Conservation (phyloP, 2,329 filamentous ascomycete species). For the Exophiala sideris region DNA sequence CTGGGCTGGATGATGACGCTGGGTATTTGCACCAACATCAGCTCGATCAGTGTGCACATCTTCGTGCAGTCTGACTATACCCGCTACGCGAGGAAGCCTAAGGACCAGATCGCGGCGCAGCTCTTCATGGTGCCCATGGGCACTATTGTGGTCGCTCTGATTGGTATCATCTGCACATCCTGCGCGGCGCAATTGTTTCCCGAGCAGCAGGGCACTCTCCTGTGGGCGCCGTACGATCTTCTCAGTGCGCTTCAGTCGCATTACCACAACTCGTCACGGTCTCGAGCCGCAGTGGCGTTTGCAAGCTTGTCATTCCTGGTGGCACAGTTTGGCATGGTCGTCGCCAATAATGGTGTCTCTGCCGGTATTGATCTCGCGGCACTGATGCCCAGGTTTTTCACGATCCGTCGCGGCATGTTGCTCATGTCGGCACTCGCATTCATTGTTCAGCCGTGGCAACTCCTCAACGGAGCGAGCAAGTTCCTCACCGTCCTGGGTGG, state of each 20-base stretch:
- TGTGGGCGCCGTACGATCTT: slow-evolving; percentile 10
- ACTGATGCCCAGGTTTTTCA: slow-evolving; percentile 53
- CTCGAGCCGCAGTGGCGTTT: slow-evolving; percentile 45
- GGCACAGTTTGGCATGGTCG: slow-evolving; percentile 48
- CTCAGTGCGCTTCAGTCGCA: slow-evolving; percentile 12
- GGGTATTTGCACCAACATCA: slow-evolving; percentile 18
- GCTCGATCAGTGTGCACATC: slow-evolving; percentile 11
- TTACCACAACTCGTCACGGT: slow-evolving; percentile 11
- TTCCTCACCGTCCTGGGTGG: slow-evolving; percentile 65
- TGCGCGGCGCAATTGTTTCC: slow-evolving; percentile 31
- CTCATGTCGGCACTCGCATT: slow-evolving; percentile 53
- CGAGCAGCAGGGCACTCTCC: slow-evolving; percentile 44
- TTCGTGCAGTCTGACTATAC: slow-evolving; percentile 23
- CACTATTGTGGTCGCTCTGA: slow-evolving; percentile 35
- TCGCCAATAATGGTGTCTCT: slow-evolving; percentile 51
- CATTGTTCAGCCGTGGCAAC: slow-evolving; percentile 61
- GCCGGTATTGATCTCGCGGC: slow-evolving; percentile 55
- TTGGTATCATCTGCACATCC: slow-evolving; percentile 27
- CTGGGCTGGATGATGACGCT: slow-evolving; percentile 15
- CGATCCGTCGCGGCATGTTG: slow-evolving; percentile 55
- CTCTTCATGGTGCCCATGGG: slow-evolving; percentile 34
- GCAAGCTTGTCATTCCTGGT: slow-evolving; percentile 47
- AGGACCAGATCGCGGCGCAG: slow-evolving; percentile 16
- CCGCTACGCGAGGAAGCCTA: slow-evolving; percentile 24
- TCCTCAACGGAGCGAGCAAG: slow-evolving; percentile 55